Percentiles rank a stretch among this genome's conserved stretches.
Conservation (phyloP, 768 basidiomycete species). For the Rhodotorula babjevae region DNA sequence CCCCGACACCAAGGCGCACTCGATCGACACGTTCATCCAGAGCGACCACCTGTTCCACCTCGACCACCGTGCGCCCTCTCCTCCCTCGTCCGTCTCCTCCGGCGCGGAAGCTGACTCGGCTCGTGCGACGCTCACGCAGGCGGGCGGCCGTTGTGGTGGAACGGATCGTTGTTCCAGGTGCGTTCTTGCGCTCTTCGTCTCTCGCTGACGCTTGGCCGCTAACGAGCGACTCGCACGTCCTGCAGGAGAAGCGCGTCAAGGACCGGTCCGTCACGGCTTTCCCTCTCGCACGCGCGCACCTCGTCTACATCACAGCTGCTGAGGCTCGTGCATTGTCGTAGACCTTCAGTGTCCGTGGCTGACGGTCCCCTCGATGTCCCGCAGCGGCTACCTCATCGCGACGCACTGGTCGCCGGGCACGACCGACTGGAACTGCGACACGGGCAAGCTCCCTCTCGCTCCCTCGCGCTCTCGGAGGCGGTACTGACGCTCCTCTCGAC, state of each 20-base stretch:
- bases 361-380: too few species aligned
- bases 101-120: too few species aligned
- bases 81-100: neutral
- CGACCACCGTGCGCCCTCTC: constrained; percentile 11
- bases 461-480: neutral
- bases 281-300: neutral
- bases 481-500: neutral
- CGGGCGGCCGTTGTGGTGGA: constrained; percentile 24
- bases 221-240: neutral
- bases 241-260: constrained; percentile 30
- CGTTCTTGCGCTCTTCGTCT: neutral
- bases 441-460: neutral
- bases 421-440: constrained; percentile 34
- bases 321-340: too few species aligned
- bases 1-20: constrained; percentile 28
- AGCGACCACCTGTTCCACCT: constrained; percentile 34
- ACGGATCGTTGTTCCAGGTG: constrained; percentile 23
- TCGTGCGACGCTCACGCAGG: neutral
- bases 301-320: neutral
- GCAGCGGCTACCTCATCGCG: constrained; percentile 31
- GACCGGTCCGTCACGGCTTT: constrained; percentile 7
- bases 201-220: neutral
- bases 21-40: constrained; percentile 36
- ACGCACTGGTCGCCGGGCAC: constrained; percentile 31
- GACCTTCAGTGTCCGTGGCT: too few species aligned